Conservation (phyloP, 2,329 filamentous ascomycete genomes). For the Colletotrichum gloeosporioides region DNA sequence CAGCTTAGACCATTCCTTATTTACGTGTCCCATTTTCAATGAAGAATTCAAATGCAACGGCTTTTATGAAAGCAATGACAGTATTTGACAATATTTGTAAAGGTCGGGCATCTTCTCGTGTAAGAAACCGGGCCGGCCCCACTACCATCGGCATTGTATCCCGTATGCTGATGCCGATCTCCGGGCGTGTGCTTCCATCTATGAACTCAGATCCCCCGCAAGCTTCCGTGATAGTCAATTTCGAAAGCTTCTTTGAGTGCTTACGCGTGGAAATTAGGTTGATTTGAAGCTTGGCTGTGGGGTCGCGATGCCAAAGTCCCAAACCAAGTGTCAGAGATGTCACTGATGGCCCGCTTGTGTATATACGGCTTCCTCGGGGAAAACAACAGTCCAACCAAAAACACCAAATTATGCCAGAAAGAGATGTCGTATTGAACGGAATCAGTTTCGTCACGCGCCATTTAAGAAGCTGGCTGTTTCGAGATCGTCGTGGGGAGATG, state of each 20-base stretch:
- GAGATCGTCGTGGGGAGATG: not conserved
- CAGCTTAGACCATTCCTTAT: not conserved
- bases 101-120: not conserved
- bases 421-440: fast-evolving
- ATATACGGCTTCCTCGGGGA: not conserved
- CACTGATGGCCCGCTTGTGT: not conserved
- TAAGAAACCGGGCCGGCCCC: not conserved
- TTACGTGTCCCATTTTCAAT: not conserved
- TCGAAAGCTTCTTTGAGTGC: not conserved
- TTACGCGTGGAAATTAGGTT: not conserved
- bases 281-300: not conserved
- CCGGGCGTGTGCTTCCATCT: not conserved
- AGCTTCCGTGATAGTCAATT: not conserved
- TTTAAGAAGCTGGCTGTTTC: not conserved
- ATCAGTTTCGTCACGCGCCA: not conserved
- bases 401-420: not conserved
- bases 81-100: not conserved
- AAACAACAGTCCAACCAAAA: not conserved
- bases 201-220: not conserved
- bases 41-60: fast-evolving
- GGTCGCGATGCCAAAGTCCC: not conserved
- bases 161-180: not conserved
- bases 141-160: not conserved
- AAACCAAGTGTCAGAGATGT: not conserved
- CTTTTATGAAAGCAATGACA: not conserved